Conservation (phyloP, 2,329 filamentous ascomycete genomes). For the Knufia fluminis region DNA sequence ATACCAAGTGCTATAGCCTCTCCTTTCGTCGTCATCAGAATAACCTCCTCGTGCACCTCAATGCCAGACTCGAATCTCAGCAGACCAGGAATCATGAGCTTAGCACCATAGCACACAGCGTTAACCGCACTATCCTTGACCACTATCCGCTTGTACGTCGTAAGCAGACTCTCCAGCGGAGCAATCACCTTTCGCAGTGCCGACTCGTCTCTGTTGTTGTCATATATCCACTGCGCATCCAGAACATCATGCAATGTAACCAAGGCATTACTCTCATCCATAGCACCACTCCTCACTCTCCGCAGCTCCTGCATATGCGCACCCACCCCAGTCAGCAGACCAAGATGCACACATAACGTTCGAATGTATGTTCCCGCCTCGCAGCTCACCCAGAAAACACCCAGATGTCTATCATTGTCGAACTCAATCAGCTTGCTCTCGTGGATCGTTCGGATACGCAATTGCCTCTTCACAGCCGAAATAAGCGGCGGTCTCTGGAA, state of each 20-base stretch:
- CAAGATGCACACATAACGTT: conserved; percentile 91
- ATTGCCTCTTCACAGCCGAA: conserved; percentile 95
- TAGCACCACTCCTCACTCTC: conserved; percentile 85
- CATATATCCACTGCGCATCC: conserved; percentile 90
- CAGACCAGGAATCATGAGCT: conserved; percentile 96
- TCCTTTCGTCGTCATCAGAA: conserved; percentile 98
- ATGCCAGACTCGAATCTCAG: conserved; percentile 86
- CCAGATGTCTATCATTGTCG: conserved; percentile 94
- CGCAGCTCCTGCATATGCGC: conserved; percentile 98
- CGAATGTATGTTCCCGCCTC: conserved; percentile 98
- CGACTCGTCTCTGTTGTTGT: conserved; percentile 91
- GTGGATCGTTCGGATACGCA: conserved; percentile 96
- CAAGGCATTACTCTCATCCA: conserved; percentile 81
- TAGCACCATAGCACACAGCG: conserved; percentile 95
- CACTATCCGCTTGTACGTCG: conserved; percentile 89
- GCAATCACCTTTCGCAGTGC: conserved; percentile 86
- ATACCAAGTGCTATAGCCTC: conserved; percentile 96
- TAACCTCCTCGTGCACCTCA: conserved; percentile 90
- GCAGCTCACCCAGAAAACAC: conserved; percentile 98
- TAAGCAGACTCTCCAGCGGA: conserved; percentile 84
- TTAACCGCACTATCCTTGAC: conserved; percentile 97
- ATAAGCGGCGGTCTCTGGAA: conserved; percentile 97
- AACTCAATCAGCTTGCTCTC: conserved; percentile 96
- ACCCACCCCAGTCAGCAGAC: conserved; percentile 67
- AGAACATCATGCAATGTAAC: conserved; percentile 93